Base-by-base conservation (phyloP, 768 basidiomycete species). In the Boletus edulis region DNA sequence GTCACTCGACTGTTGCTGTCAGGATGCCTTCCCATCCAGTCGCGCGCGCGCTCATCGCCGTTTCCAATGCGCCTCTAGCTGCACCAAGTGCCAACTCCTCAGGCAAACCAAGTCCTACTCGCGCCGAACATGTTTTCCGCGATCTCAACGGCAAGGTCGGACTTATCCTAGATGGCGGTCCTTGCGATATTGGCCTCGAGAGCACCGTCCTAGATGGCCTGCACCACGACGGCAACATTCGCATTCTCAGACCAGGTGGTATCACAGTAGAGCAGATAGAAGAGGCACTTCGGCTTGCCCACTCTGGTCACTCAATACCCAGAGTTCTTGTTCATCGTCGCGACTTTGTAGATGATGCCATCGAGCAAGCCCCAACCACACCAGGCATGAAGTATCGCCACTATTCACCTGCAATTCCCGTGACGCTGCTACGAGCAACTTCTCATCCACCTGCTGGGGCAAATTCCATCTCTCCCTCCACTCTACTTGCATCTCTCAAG, bases 301-400 rank as follows among this genome's bases (percentile, higher is more conserved):
- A 79, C 61, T 58, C 72, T 43, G 54, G 68, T 43, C 69, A 69
- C 31, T 59, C 62, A 12, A 65, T 75, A n/a, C 85, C 86, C 3
- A 74, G 72, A 15, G 87, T 93, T 29, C 76, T 94, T 51, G 91
- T 94, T 13, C 88, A 93, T 67, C 78, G 81, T 49, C 82, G 91
- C 13, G 91, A 96, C 69, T 95, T 86, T 65, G 62, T 73, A 32
- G 89, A 90, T 63, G 76, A 81, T 38, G 71, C 70, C n/a, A 75
- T 89, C 54, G 91, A 93, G 68, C 76, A 77, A 38, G 81, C 85
- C 0, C 97, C 97, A 10, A 94, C 93, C 9, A 98, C 97, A 0
- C 97, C 97, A 3, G 97, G 97, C 32, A 97, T 98, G 95, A 99
- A 99, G 73, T 99, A 99, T 70, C 83, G 88, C 48, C 97, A 99